Evolutionary conservation across 208 protist species (phyloP), one percentile per base, ranked within the genome.

Genomic region (Trypanosoma vivax): DNA sequence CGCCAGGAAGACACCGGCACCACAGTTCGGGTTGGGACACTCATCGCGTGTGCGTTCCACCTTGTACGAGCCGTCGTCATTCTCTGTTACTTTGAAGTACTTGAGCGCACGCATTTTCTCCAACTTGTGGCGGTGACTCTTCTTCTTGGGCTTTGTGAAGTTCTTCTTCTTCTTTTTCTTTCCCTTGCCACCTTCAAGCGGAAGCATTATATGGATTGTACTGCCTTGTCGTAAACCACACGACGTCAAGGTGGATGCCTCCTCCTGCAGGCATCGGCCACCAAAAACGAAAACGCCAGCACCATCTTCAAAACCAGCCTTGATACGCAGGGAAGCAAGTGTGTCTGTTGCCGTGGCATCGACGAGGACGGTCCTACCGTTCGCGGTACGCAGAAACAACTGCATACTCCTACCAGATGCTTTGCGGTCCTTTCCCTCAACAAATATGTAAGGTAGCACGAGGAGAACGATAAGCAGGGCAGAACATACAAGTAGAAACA

Each of bases 131-230:
- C 94, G 96, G 88, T 99, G 94, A 59, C 84, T 97, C 50, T 90
- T 90, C 87, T 99, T 99, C 96, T 99, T 99, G 55, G 98, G 97
- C 69, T 97, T 99, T 75, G 98, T 99, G 77, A 92, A 95, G 89
- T 99, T 97, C 83, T 99, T 99, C 96, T 99, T 99, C 77, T 98
- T 97, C 97, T 99, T 99, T 88, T 99, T 99, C 79, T 97, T 98
- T 62, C 96, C 96, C 79, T 91, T 94, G 63, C 88, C 88, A 39
- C 88, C 88, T 65, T 90, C 75, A 11, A 97, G 78, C 23, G 90
- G 81, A 49, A 97, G 46, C 27, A 95, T 75, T 21, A 88, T 76
- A 48, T 96, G 69, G 33, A 97, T 66, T 31, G 92, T 97, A 69
- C 83, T 86, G 68, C 90, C 89, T 35, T 65, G 63, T 48, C 83